Evolutionary conservation across 2,329 filamentous ascomycete genomes (phyloP).

Genomic region (Phialemonium atrogriseum): DNA sequence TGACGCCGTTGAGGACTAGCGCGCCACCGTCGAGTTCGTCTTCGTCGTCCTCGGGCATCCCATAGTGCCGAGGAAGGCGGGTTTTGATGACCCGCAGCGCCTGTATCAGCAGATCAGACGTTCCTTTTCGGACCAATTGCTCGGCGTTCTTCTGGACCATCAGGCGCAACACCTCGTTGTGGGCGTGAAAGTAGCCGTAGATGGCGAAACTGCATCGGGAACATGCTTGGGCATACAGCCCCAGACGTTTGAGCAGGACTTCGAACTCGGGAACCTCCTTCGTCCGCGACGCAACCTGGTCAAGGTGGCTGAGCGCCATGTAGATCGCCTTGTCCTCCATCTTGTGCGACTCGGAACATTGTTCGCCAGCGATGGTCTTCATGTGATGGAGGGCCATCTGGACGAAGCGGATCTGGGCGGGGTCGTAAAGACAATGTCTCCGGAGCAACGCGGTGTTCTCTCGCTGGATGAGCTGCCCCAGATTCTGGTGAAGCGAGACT

Average conservation of each 20-base stretch:
- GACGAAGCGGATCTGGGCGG: conserved; percentile 60
- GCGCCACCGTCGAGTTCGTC: conserved; percentile 20
- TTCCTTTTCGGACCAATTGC: conserved; percentile 42
- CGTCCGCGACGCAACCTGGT: conserved; percentile 65
- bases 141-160: conserved; percentile 57
- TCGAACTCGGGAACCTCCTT: conserved; percentile 60
- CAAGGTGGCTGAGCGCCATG: conserved; percentile 56
- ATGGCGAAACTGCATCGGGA: conserved; percentile 49
- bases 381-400: conserved; percentile 51
- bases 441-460: conserved; percentile 69
- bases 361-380: conserved; percentile 35
- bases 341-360: conserved; percentile 40
- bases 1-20: conserved; percentile 26
- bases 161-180: conserved; percentile 51
- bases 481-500: conserved; percentile 26
- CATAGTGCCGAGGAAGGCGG: conserved; percentile 38
- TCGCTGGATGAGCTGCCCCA: conserved; percentile 53
- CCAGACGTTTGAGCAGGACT: conserved; percentile 32
- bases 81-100: conserved; percentile 45
- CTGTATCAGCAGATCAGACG: conserved; percentile 40
- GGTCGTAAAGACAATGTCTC: conserved; percentile 73
- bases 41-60: conserved; percentile 20
- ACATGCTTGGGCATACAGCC: conserved; percentile 39
- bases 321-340: conserved; percentile 43
- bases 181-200: conserved; percentile 51